Base-by-base conservation (phyloP, 768 basidiomycete species). In the Neoboletus subvelutipes region DNA sequence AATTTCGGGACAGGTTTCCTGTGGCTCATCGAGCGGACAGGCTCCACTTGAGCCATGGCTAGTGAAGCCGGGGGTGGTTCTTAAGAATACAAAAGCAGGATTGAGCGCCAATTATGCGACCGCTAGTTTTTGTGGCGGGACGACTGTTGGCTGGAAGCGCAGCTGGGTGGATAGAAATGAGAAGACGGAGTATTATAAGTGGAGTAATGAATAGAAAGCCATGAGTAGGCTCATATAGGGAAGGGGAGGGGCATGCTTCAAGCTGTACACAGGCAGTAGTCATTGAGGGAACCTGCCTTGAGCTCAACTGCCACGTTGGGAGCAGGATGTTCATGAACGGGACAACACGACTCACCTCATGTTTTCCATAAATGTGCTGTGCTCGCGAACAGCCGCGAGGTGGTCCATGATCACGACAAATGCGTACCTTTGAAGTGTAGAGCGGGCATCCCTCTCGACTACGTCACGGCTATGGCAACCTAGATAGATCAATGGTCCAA, bases 1-100 rank as follows among this genome's bases (percentile, higher is more conserved):
- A 83, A 88, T 51, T 73, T 71, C 4, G 88, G 88, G 40, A 82
- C 86, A 33, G 88, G 88, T 68, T 90, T 90, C 52, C 87, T 78
- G 69, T 86, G 84, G 69, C 83, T 86, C 80, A 82, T 82, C 45
- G 68, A 71, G 58, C 71, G 67, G 49, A 52, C 54, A 50, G 65
- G 66, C 49, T 73, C 72, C 57, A 49, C 56, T 42, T 62, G 67
- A 42, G 68, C 63, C 72, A 73, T 72, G 57, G 47, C 45, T 51
- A 26, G 46, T 55, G 33, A 39, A 42, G 54, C 59, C 51, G 41
- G 43, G 13, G 15, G 22, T 36, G 45, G 51, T 57, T 51, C 53
- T 36, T 60, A 51, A 47, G 40, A 31, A 47, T 51, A 52, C 40
- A 29, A 58, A 54, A 41, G 52, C 43, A 48, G 41, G 34, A 59